These are phyloP conservation scores for Rhynchosporium secalis DNA, from an alignment of 2,329 filamentous ascomycete genomes.

Conservation along the genomic window DNA sequence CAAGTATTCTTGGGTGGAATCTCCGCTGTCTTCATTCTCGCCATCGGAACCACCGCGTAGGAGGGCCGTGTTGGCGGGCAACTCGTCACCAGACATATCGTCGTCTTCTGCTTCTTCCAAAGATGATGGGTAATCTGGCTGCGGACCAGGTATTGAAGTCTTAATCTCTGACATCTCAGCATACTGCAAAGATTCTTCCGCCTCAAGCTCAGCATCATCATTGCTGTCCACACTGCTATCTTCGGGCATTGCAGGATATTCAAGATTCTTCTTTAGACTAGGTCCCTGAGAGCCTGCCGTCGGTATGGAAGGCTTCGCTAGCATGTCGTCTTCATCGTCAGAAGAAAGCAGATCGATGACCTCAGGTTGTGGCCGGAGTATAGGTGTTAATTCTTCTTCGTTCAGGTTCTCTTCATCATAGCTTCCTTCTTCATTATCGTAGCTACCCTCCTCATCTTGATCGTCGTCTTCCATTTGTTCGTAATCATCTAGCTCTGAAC, in stretches of 20 bases:
- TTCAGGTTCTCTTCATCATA: slow-evolving; percentile 34
- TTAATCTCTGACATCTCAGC: slow-evolving; percentile 12
- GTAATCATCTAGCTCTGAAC: slow-evolving; percentile 4
- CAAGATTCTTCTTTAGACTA: slow-evolving; percentile 28
- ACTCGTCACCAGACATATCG: not conserved
- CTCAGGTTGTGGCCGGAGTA: slow-evolving; percentile 26
- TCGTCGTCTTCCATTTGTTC: slow-evolving; percentile 21
- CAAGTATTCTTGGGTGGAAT: not conserved
- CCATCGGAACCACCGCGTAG: not conserved
- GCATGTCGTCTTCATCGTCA: slow-evolving; percentile 38
- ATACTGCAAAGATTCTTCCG: slow-evolving; percentile 11
- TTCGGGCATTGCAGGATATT: slow-evolving; percentile 21
- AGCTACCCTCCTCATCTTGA: slow-evolving; percentile 14
- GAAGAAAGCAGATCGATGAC: slow-evolving; percentile 40
- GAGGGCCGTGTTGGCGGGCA: not conserved
- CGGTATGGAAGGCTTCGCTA: not conserved
- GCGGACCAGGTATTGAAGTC: slow-evolving; percentile 7
- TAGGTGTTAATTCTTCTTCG: slow-evolving; percentile 24
- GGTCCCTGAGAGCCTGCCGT: not conserved
- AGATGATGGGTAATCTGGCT: not conserved
- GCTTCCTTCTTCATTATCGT: slow-evolving; percentile 25
- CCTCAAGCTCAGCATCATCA: slow-evolving; percentile 10
- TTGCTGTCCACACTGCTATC: slow-evolving; percentile 19
- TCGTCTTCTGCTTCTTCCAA: slow-evolving; percentile 6
- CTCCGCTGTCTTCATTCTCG: not conserved